Evolutionary conservation across 257 asterid species (phyloP).

Genomic region (Lithospermum erythrorhizon): DNA sequence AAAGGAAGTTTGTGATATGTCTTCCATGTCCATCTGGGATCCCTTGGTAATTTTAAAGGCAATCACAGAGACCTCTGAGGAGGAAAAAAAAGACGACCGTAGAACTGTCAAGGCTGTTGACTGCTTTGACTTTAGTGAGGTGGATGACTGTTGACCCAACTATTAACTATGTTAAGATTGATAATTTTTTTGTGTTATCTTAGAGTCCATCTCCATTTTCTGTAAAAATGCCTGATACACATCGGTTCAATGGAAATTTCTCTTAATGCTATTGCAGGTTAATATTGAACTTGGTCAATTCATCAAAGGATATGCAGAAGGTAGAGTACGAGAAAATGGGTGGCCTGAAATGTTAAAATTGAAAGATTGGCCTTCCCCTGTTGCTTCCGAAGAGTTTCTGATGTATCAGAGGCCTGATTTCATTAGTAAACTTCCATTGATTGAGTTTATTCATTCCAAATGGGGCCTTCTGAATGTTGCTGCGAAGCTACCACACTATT

Average conservation of each 20-base stretch:
- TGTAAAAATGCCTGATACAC: conserved; percentile 2
- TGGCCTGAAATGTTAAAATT: conserved; percentile 59
- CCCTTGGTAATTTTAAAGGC: conserved; percentile 77
- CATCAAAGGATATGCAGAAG: conserved; percentile 76
- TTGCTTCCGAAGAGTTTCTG: conserved; percentile 88
- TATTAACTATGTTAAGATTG: neutral
- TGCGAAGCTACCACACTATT: conserved; percentile 92
- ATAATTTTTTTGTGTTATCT: conserved; percentile 1
- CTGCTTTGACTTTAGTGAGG: conserved; percentile 65
- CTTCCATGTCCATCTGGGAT: conserved; percentile 67
- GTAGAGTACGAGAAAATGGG: conserved; percentile 65
- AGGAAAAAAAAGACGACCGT: conserved; percentile 55
- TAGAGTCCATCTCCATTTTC: conserved; percentile 3
- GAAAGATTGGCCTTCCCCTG: conserved; percentile 97
- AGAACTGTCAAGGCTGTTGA: conserved; percentile 76
- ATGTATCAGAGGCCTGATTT: conserved; percentile 92
- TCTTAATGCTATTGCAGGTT: conserved; percentile 43
- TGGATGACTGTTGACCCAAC: conserved; percentile 12
- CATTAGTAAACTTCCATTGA: conserved; percentile 78
- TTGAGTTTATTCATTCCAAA: conserved; percentile 92
- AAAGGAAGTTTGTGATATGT: conserved; percentile 63
- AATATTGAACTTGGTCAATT: conserved; percentile 71
- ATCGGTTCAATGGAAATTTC: conserved; percentile 13
- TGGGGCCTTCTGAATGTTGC: conserved; percentile 99
- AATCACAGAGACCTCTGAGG: conserved; percentile 68